phyloP scores from a whole-genome alignment of 352 stramenopile species.

The Detonula confervacea region DNA sequence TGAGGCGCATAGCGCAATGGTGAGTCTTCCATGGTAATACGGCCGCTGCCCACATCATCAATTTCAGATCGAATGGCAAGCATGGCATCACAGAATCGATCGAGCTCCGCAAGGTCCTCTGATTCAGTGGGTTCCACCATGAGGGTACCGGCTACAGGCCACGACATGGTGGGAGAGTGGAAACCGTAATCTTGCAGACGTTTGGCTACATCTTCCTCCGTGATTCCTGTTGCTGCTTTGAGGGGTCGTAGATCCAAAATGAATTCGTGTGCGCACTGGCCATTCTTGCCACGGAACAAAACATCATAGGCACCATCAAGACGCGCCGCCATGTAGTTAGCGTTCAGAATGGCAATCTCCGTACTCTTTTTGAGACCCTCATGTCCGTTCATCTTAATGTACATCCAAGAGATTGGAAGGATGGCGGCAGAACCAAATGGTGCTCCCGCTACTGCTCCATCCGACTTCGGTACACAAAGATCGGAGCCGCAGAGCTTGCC shows the following conservation, averaged over 20 bases:
- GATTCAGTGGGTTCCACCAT: conserved; percentile 99
- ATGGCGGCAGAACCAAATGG: conserved; percentile 98
- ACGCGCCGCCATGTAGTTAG: conserved; percentile 99
- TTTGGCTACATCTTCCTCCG: conserved; percentile 98
- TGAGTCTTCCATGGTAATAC: conserved; percentile 90
- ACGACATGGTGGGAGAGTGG: conserved; percentile 99
- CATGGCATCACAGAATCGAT: conserved; percentile 97
- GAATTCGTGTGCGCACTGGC: conserved; percentile 99
- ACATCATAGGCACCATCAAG: conserved; percentile 95
- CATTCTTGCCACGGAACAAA: conserved; percentile 95
- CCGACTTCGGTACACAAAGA: conserved; percentile 73
- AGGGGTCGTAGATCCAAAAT: conserved; percentile 98
- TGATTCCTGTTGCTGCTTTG: conserved; percentile 93
- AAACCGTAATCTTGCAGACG: conserved; percentile 99
- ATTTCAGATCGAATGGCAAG: conserved; percentile 97
- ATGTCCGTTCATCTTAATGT: conserved; percentile 99
- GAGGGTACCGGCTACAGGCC: conserved; percentile 96
- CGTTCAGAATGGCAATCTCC: conserved; percentile 96
- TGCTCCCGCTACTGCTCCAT: conserved; percentile 90
- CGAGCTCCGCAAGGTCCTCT: conserved; percentile 97
- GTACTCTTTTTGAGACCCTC: conserved; percentile 93
- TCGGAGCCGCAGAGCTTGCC: conserved; percentile 83
- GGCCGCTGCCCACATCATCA: conserved; percentile 93
- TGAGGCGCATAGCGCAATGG: conserved; percentile 98
- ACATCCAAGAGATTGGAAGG: conserved; percentile 99